Evolutionary conservation across 2,329 filamentous ascomycete genomes (phyloP).

Genomic region (Xylaria sp.): DNA sequence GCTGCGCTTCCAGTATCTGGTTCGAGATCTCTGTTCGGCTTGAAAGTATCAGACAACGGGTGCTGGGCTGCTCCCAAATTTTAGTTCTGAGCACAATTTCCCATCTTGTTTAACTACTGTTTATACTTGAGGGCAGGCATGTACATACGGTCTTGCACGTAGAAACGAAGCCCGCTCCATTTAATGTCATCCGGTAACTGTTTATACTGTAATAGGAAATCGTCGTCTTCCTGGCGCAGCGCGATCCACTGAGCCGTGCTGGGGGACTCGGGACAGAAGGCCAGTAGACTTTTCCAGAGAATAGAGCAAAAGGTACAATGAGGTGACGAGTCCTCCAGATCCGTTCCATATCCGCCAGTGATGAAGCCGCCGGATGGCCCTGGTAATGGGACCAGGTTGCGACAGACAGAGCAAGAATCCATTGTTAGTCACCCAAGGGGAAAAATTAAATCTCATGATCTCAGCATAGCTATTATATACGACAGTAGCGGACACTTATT

Average conservation of each 20-base stretch:
- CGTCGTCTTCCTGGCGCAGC: conserved; percentile 15
- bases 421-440: conserved; percentile 5
- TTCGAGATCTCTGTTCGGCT: conserved; percentile 16
- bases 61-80: conserved; percentile 8
- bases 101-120: neutral
- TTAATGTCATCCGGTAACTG: conserved; percentile 4
- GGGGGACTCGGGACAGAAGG: conserved; percentile 12
- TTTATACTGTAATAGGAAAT: conserved; percentile 22
- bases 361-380: conserved; percentile 26
- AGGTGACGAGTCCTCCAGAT: conserved; percentile 17
- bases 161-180: conserved; percentile 26
- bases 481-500: too few relatives aligned
- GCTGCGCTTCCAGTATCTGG: conserved; percentile 11
- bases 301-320: conserved; percentile 24
- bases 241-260: conserved; percentile 19
- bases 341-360: conserved; percentile 15
- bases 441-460: too few relatives aligned
- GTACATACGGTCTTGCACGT: conserved; percentile 15
- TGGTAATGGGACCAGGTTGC: conserved; percentile 17
- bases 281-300: conserved; percentile 23
- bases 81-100: conserved; percentile 2
- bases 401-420: conserved; percentile 14
- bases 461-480: too few relatives aligned
- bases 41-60: conserved; percentile 19
- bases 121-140: neutral